Percentiles rank a stretch among this genome's conserved stretches.
Conservation (phyloP, 495 filamentous ascomycete genomes). For the Penicillium nucicola region DNA sequence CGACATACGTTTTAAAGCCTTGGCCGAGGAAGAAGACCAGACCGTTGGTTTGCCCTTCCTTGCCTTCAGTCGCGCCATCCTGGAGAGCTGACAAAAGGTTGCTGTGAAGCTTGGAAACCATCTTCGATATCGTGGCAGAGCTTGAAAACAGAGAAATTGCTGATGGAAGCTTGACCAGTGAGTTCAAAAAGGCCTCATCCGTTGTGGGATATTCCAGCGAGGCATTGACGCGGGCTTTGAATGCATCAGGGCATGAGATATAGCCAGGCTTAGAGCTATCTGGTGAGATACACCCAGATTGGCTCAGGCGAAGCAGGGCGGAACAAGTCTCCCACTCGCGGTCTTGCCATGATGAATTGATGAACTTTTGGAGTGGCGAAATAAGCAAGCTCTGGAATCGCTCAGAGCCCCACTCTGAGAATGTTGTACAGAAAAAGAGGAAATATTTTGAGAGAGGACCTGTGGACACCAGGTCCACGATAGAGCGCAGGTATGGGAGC, state of each 20-base stretch:
- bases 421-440: slow-evolving; percentile 77
- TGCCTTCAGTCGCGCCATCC: slow-evolving; percentile 22
- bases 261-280: slow-evolving; percentile 50
- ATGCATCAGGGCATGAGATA: slow-evolving; percentile 60
- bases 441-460: slow-evolving; percentile 65
- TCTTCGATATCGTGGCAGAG: slow-evolving; percentile 29
- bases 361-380: slow-evolving; percentile 81
- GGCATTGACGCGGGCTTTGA: slow-evolving; percentile 66
- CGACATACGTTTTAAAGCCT: slow-evolving; percentile 47
- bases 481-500: slow-evolving; percentile 60
- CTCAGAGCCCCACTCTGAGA: slow-evolving; percentile 67
- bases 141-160: slow-evolving; percentile 37
- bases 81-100: slow-evolving; percentile 25
- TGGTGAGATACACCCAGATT: slow-evolving; percentile 45
- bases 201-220: slow-evolving; percentile 50
- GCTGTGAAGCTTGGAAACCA: slow-evolving; percentile 33
- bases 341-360: slow-evolving; percentile 66
- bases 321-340: slow-evolving; percentile 67
- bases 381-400: slow-evolving; percentile 74
- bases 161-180: slow-evolving; percentile 37
- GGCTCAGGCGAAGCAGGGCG: slow-evolving; percentile 64
- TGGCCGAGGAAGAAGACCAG: slow-evolving; percentile 38
- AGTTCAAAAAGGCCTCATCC: slow-evolving; percentile 35
- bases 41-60: slow-evolving; percentile 14
- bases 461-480: slow-evolving; percentile 61